Evolutionary conservation across 768 basidiomycete species (phyloP).

Genomic region (Serendipita sp.): DNA sequence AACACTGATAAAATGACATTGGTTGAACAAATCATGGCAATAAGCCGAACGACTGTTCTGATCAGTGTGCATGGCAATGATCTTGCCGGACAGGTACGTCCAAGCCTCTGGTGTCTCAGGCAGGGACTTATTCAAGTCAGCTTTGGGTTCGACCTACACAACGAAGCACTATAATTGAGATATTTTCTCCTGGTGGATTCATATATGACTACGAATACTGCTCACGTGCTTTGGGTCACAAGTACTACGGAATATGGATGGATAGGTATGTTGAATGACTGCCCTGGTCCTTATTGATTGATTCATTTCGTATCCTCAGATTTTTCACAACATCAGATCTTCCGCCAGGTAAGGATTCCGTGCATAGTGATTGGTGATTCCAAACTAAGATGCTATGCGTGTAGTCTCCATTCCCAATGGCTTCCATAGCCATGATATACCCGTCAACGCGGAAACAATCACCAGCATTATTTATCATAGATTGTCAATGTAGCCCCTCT

Average conservation of each 20-base stretch:
- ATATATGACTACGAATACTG: constrained; percentile 24
- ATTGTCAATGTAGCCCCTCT: not conserved
- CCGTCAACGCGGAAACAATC: not conserved
- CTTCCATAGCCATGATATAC: not conserved
- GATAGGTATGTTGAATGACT: constrained; percentile 9
- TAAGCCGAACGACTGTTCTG: not conserved
- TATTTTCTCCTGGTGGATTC: constrained; percentile 24
- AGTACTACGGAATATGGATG: constrained; percentile 23
- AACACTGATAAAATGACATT: not conserved
- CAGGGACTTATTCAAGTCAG: constrained; percentile 14
- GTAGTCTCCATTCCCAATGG: not conserved
- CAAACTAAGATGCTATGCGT: not conserved
- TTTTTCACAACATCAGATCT: not conserved
- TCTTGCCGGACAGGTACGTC: not conserved
- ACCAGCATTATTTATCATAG: not conserved
- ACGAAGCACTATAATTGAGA: constrained; percentile 22
- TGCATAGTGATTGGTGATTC: not conserved
- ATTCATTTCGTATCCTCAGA: not conserved
- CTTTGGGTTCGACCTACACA: constrained; percentile 23
- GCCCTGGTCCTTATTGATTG: not conserved
- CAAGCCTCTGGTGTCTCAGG: not conserved
- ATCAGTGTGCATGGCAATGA: constrained; percentile 7
- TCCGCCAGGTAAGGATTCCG: not conserved
- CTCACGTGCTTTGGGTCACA: constrained; percentile 18
- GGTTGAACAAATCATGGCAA: not conserved